phyloP scores from a whole-genome alignment of 2,329 filamentous ascomycete species.

The Exophiala bonariae region DNA sequence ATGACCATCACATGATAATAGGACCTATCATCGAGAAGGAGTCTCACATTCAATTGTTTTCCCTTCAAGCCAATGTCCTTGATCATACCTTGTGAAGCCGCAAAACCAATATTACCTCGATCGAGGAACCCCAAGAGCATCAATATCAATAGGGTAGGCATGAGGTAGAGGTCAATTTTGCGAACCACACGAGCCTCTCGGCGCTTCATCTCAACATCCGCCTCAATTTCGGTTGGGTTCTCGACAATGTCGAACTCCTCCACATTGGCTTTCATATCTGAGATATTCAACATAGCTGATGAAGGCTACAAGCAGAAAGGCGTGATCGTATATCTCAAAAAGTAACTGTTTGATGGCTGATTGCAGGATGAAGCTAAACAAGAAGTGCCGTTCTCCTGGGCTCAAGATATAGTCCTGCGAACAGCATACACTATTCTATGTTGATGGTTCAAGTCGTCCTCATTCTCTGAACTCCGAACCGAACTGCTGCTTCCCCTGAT shows the following conservation, averaged over 20 bases:
- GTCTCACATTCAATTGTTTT: slow-evolving; percentile 38
- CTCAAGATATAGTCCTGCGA: too few species aligned
- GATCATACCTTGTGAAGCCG: slow-evolving; percentile 53
- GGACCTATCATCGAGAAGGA: neutral
- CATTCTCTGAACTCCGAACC: too few species aligned
- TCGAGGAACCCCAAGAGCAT: slow-evolving; percentile 85
- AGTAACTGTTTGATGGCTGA: too few species aligned
- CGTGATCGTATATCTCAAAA: too few species aligned
- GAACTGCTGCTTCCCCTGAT: too few species aligned
- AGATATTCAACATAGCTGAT: too few species aligned
- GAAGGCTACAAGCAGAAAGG: too few species aligned
- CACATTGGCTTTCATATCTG: neutral
- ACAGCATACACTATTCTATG: too few species aligned
- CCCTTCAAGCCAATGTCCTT: slow-evolving; percentile 43
- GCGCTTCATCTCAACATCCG: neutral
- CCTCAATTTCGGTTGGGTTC: neutral
- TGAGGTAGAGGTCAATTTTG: slow-evolving; percentile 11
- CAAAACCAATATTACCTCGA: slow-evolving; percentile 68
- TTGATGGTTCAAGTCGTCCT: too few species aligned
- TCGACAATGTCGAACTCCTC: neutral
- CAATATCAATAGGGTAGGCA: slow-evolving; percentile 72
- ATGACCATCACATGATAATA: neutral
- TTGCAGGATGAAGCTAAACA: too few species aligned
- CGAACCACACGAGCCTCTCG: slow-evolving; percentile 5
- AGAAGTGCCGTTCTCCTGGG: too few species aligned